Evolutionary conservation across 495 filamentous ascomycete species (phyloP), one percentile per base, ranked within the genome.

Genomic region (Ramalina peruviana): DNA sequence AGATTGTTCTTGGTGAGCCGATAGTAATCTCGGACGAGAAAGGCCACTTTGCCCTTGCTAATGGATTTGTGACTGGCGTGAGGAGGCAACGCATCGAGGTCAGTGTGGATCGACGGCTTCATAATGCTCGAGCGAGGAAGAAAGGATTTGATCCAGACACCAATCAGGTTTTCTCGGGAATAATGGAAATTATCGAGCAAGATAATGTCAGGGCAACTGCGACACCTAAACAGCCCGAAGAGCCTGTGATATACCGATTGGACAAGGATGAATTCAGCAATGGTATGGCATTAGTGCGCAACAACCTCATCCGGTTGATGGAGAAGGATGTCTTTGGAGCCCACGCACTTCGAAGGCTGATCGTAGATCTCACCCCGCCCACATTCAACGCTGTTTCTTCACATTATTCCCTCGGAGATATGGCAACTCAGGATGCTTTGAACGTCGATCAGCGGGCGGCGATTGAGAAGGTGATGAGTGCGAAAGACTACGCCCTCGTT

Each of bases 221-320:
- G 21, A 69, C 62, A 1, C 62, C 70, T 4, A 61, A 65, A 33
- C 64, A 77, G 44, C 65, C 70, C 27, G 70, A 76, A 48, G 72
- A 81, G 45, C 77, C 79, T 23, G 62, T 85, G 15, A 65, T 82
- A 17, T 97, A 89, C 58, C 82, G 92, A 30, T 68, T 98, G 2
- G 92, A 98, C 65, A 96, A 96, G 64, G 92, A 97, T 57, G 92
- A 97, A 61, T 96, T 96, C 65, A 94, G 85, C 66, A 97, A 90
- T 53, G 92, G 92, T 50, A 93, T 98, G 88, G 88, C 92, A 16
- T 83, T 79, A 42, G 85, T 94, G 38, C 83, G 92, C 43, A 94
- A 92, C 62, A 98, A 96, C 56, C 76, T 98, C 0, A 73, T 98
- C 33, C 82, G 88, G 57, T 72, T 93, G 57, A 95, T 98, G 88